These are phyloP conservation scores for Mollisia scopiformis DNA, from an alignment of 2,329 filamentous ascomycete species.

Conservation along the genomic window DNA sequence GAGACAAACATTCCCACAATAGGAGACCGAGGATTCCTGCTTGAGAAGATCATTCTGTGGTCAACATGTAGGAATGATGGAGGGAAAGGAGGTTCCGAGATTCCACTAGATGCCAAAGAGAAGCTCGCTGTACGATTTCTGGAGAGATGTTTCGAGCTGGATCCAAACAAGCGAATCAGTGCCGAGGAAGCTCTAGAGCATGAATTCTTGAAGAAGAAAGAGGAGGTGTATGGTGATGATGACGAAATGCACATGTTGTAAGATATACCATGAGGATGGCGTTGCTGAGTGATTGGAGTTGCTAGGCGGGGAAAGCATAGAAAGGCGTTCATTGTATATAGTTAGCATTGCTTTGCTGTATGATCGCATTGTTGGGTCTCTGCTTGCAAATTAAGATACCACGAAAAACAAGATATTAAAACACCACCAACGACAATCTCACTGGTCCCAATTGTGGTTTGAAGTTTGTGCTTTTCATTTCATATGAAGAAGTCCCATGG, in stretches of 20 bases:
- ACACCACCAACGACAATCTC: background rate
- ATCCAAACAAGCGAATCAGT: slow-evolving; percentile 73
- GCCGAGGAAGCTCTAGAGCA: slow-evolving; percentile 75
- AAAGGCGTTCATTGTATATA: slow-evolving; percentile 10
- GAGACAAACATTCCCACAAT: slow-evolving; percentile 93
- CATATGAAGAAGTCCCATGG: slow-evolving; percentile 17
- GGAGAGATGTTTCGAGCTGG: slow-evolving; percentile 72
- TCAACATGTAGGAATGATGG: slow-evolving; percentile 77
- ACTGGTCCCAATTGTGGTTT: background rate
- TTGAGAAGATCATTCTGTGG: slow-evolving; percentile 96
- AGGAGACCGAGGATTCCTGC: slow-evolving; percentile 79
- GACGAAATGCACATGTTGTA: slow-evolving; percentile 53
- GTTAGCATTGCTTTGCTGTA: background rate
- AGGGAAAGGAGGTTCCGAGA: slow-evolving; percentile 49
- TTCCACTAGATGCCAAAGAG: slow-evolving; percentile 66
- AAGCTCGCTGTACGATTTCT: slow-evolving; percentile 74
- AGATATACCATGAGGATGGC: slow-evolving; percentile 2
- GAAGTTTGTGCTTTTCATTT: slow-evolving; percentile 23
- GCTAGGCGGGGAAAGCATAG: background rate
- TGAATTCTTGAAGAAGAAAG: slow-evolving; percentile 60
- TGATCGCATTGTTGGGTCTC: background rate
- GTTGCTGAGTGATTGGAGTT: background rate
- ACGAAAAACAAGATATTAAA: background rate
- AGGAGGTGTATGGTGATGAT: slow-evolving; percentile 50
- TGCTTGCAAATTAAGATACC: slow-evolving; percentile 7